Evolutionary conservation across 2,329 filamentous ascomycete genomes (phyloP).

Genomic region (Didymella segeticola): DNA sequence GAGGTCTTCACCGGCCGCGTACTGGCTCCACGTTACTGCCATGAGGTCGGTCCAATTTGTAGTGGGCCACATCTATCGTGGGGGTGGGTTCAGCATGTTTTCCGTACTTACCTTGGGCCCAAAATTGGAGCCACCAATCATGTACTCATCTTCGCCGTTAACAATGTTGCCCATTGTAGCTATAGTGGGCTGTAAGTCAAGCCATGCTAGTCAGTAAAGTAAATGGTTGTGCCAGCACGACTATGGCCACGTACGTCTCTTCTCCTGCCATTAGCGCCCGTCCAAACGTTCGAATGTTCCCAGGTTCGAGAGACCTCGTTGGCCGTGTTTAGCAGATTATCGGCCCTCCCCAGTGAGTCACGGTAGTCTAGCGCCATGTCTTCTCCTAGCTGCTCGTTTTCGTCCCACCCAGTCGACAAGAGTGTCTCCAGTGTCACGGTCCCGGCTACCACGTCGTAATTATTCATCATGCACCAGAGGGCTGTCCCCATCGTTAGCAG

Average conservation of each 20-base stretch:
- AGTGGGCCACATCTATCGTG: conserved; percentile 8
- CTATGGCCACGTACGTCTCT: conserved; percentile 8
- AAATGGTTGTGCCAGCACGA: conserved; percentile 9
- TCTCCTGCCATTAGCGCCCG: conserved; percentile 2
- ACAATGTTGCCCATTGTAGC: conserved; percentile 10
- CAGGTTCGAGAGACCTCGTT: conserved; percentile 7
- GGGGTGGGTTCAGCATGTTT: neutral
- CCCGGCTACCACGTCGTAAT: conserved; percentile 2
- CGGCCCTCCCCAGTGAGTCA: conserved; percentile 4
- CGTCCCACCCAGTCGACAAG: conserved; percentile 10
- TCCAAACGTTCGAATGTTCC: conserved; percentile 5
- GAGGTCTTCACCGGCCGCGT: conserved; percentile 9
- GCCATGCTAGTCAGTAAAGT: conserved; percentile 14
- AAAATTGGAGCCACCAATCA: conserved; percentile 9
- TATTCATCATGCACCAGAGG: conserved; percentile 9
- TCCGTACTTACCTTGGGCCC: neutral
- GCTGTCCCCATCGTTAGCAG: conserved; percentile 10
- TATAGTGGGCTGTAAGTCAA: conserved; percentile 11
- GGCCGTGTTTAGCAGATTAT: conserved; percentile 10
- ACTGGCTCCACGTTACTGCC: conserved; percentile 6
- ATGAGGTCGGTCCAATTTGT: conserved; percentile 14
- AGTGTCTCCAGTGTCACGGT: conserved; percentile 9
- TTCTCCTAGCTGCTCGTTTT: neutral
- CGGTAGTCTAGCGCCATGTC: neutral
- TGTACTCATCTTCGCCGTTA: conserved; percentile 11